phyloP scores from a whole-genome alignment of 2,329 filamentous ascomycete species.

The Claviceps sp. region DNA sequence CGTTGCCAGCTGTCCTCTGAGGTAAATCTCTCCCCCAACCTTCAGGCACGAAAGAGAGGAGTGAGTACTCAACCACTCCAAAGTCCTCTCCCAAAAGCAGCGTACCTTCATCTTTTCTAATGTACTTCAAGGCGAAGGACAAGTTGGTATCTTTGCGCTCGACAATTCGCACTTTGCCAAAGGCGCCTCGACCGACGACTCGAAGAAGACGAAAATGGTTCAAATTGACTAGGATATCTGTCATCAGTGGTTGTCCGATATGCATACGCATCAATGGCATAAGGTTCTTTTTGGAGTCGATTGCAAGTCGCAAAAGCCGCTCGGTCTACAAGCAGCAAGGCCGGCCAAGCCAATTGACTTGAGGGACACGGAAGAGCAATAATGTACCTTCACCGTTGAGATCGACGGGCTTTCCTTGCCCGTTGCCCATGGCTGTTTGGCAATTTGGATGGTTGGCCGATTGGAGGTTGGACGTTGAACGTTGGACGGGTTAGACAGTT shows the following conservation, averaged over 20 bases:
- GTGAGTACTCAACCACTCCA: not conserved
- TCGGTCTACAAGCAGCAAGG: not conserved
- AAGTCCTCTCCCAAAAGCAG: not conserved
- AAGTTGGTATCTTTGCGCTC: slow-evolving; percentile 91
- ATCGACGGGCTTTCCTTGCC: slow-evolving; percentile 84
- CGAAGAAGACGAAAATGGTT: slow-evolving; percentile 93
- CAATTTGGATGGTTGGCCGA: too few relatives aligned
- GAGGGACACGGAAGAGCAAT: slow-evolving; percentile 5
- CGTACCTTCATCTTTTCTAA: slow-evolving; percentile 93
- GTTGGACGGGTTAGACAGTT: too few relatives aligned
- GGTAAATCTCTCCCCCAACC: too few relatives aligned
- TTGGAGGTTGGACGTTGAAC: too few relatives aligned
- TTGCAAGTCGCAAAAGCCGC: not conserved
- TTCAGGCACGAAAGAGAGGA: not conserved
- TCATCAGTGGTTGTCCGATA: not conserved
- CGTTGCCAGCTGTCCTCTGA: too few relatives aligned
- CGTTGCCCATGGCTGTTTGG: slow-evolving; percentile 75
- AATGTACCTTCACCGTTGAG: slow-evolving; percentile 77
- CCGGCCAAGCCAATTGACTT: not conserved
- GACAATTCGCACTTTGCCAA: slow-evolving; percentile 97
- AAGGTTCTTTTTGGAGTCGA: not conserved
- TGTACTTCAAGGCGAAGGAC: slow-evolving; percentile 95
- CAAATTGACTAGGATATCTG: slow-evolving; percentile 57
- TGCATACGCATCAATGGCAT: not conserved
- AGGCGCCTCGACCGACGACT: slow-evolving; percentile 93